Conservation (phyloP, 345 rosid genomes). For the Eucalyptus erythrocorys region DNA sequence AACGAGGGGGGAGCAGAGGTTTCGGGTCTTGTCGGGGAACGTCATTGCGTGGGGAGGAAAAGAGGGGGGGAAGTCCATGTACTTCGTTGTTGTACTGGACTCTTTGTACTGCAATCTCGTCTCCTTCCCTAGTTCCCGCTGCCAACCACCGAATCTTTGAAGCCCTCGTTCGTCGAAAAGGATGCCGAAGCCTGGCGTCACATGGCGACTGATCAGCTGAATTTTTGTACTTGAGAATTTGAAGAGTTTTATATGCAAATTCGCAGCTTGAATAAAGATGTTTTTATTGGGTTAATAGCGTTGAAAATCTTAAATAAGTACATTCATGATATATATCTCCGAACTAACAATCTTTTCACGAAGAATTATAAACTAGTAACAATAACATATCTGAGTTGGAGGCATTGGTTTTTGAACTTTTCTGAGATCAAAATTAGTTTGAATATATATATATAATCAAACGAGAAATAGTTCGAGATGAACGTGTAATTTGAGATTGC, state of each 20-base stretch:
- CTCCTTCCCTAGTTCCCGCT: not conserved
- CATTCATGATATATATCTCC: rapidly evolving
- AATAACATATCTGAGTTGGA: rapidly evolving
- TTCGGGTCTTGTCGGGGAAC: not conserved
- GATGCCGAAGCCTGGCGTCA: not conserved
- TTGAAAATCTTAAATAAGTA: not conserved
- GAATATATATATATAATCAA: rapidly evolving
- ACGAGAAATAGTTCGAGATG: rapidly evolving
- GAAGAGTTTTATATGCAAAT: not conserved
- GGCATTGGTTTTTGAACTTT: rapidly evolving
- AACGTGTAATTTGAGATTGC: not conserved
- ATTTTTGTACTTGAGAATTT: not conserved
- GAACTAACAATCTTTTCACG: not conserved
- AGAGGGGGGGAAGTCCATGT: not conserved
- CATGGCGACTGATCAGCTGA: not conserved
- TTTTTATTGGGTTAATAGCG: not conserved
- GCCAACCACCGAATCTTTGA: not conserved
- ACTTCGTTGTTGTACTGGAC: not conserved
- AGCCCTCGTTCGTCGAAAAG: not conserved
- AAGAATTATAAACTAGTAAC: rapidly evolving
- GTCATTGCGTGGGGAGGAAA: not conserved
- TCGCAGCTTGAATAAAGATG: not conserved
- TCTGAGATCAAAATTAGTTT: rapidly evolving
- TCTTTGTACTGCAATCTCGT: not conserved
- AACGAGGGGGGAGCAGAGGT: not conserved